phyloP scores from a whole-genome alignment of 1,284 basidiomycete genomes.

The Kwoniella shivajii region DNA sequence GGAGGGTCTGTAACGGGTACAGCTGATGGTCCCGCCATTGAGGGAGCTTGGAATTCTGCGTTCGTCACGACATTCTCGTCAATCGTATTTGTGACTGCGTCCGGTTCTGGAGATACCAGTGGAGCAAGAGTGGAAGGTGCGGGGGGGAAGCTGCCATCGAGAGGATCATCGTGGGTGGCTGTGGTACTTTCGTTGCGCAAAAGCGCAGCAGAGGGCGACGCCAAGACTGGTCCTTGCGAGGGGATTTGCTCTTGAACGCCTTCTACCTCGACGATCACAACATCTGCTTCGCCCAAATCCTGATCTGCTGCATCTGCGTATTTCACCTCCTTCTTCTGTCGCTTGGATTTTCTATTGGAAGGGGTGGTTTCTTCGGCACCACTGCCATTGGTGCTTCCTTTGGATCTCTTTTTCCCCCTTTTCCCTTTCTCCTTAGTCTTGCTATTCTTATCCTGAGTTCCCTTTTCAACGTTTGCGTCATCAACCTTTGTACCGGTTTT shows the following conservation, averaged over 20 bases:
- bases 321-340: conserved; percentile 9
- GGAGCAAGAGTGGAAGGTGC: not conserved
- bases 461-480: not conserved
- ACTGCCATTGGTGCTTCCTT: not conserved
- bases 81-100: not conserved
- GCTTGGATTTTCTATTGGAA: conserved; percentile 3
- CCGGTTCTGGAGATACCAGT: no score
- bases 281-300: not conserved
- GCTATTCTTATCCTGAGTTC: not conserved
- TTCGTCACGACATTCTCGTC: not conserved
- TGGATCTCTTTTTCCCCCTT: conserved; percentile 12
- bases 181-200: no score
- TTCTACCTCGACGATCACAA: not conserved
- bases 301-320: not conserved
- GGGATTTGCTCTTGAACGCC: not conserved
- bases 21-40: no score
- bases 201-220: not conserved
- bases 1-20: not conserved
- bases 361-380: not conserved
- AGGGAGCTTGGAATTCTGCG: no score
- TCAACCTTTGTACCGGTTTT: not conserved
- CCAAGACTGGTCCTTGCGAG: not conserved
- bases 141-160: not conserved
- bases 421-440: not conserved
- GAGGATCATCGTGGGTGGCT: not conserved